Evolutionary conservation across 2,329 filamentous ascomycete species (phyloP), one percentile per base, ranked within the genome.

Genomic region (Dactylonectria estremocensis): DNA sequence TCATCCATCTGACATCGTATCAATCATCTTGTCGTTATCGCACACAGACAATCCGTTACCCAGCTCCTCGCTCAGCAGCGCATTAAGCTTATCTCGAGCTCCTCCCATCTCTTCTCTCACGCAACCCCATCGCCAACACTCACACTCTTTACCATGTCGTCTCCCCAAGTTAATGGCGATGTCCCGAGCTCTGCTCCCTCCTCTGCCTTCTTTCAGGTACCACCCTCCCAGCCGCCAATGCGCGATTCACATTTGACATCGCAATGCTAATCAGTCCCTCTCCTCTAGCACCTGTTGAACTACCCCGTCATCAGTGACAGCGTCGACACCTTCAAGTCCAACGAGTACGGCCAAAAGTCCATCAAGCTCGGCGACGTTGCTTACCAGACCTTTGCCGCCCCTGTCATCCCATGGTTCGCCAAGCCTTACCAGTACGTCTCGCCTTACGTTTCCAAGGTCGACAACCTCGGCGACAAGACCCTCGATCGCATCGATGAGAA

Each of bases 271-370:
- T 52, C 22, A n/a, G 50, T 4, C 24, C 20, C 11, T 40, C 40
- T 46, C 75, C 48, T 40, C 6, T 35, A 97, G 94, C 95, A 98
- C 80, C 87, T 98, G 70, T 87, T 91, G 75, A 92, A 91, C 72
- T 97, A 97, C 83, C 95, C 95, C 46, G 83, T 97, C 72, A 89
- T 98, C 78, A 90, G 89, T 78, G 94, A 97, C 81, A 85, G 91
- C 77, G 90, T 97, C 82, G 85, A 89, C 68, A 91, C 90, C 78
- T 92, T 97, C 88, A 93, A 95, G 83, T 85, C 89, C 78, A 94
- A 95, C 83, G 91, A 93, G 57, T 92, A 93, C 79, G 95, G 93
- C 78, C 91, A 94, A 80, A 95, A 92, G 83, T 95, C 94, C 49
- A 85, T 98, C 79, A 87, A 92, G 76, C 83, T 96, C 70, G 89